Percentiles rank a stretch among this genome's conserved stretches.
These are phyloP conservation scores for Ceratocystis variospora DNA, from an alignment of 2,329 filamentous ascomycete species.

Conservation along the genomic window DNA sequence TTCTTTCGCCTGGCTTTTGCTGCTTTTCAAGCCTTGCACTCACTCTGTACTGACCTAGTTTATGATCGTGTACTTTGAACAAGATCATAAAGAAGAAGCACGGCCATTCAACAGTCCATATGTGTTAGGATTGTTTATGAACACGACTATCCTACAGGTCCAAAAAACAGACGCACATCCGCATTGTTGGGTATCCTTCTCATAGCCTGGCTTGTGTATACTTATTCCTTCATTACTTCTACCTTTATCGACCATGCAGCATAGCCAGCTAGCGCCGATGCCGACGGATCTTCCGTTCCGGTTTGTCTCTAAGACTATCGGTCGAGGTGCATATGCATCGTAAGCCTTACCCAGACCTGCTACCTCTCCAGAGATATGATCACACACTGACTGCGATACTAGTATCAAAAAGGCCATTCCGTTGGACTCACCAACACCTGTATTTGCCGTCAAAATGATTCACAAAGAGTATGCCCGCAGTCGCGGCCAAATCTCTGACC, in stretches of 20 bases:
- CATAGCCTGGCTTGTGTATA: background rate
- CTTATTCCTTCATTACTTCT: background rate
- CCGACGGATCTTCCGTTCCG: constrained; percentile 79
- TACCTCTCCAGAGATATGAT: background rate
- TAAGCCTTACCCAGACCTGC: constrained; percentile 30
- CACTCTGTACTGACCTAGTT: background rate
- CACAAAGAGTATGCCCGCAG: constrained; percentile 90
- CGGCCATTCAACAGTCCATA: background rate
- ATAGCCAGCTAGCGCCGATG: constrained; percentile 75
- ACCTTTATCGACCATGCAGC: constrained; percentile 10
- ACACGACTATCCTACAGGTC: background rate
- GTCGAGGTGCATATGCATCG: constrained; percentile 94
- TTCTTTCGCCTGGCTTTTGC: too few relatives aligned
- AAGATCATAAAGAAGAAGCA: background rate
- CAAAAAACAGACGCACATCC: background rate
- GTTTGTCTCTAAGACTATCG: constrained; percentile 91
- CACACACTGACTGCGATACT: constrained; percentile 21
- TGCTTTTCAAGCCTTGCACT: background rate
- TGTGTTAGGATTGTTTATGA: background rate
- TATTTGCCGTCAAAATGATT: constrained; percentile 97
- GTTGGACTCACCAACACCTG: constrained; percentile 49
- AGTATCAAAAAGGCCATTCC: constrained; percentile 91
- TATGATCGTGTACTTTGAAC: background rate
- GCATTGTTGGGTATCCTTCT: background rate
- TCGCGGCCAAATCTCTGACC: constrained; percentile 73